Evolutionary conservation across 1,284 basidiomycete genomes (phyloP).

Genomic region (Malassezia furfur): DNA sequence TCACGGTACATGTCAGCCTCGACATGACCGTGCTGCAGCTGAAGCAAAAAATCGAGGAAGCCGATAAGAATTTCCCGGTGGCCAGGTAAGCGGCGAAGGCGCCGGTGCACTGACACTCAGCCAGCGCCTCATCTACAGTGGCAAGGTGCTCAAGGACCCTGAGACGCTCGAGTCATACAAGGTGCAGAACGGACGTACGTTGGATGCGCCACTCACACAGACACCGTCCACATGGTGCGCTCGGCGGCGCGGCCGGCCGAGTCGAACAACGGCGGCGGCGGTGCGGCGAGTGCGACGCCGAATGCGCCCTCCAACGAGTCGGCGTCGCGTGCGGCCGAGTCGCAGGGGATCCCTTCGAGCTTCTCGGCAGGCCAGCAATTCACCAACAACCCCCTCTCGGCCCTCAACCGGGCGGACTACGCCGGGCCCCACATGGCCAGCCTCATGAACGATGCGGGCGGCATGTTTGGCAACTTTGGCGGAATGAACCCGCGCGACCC

Average conservation of each 20-base stretch:
- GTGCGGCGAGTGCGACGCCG: neutral
- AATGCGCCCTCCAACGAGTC: constrained; percentile 16
- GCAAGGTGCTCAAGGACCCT: constrained; percentile 45
- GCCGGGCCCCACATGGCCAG: constrained; percentile 45
- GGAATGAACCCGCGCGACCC: constrained; percentile 42
- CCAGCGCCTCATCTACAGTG: constrained; percentile 43
- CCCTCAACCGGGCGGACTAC: constrained; percentile 40
- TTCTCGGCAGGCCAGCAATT: constrained; percentile 44
- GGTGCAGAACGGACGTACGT: constrained; percentile 32
- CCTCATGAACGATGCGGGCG: constrained; percentile 34
- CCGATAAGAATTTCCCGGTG: constrained; percentile 38
- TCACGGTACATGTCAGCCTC: constrained; percentile 25
- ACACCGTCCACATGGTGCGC: constrained; percentile 46
- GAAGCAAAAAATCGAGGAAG: constrained; percentile 36
- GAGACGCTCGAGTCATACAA: constrained; percentile 38
- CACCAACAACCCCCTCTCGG: constrained; percentile 42
- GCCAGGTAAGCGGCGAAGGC: constrained; percentile 20
- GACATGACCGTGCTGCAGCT: constrained; percentile 37
- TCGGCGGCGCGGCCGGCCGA: constrained; percentile 19
- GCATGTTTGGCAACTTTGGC: constrained; percentile 34
- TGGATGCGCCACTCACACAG: neutral
- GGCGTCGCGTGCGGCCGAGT: constrained; percentile 23
- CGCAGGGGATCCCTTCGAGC: constrained; percentile 38
- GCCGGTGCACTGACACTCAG: neutral
- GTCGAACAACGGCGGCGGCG: too few relatives aligned